Base-by-base conservation (phyloP, 2,329 filamentous ascomycete genomes). In the Clarireedia homoeocarpa region DNA sequence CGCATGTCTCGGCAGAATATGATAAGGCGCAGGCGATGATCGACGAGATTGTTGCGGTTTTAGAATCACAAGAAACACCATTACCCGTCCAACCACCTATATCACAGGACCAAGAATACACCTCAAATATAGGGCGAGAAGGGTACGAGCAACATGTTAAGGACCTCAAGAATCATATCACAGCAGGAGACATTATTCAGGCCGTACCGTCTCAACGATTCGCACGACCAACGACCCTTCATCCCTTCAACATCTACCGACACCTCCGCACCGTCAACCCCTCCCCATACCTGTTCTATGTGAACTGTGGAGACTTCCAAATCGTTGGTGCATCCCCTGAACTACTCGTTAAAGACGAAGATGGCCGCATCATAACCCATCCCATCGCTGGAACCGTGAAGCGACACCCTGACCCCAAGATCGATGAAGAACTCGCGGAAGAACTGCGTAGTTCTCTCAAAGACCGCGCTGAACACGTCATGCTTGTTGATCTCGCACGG, bases 201-300 rank as follows among this genome's bases (percentile, higher is more conserved):
- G 90, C 91, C 0, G 94, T 99, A 15, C 94, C 94, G 1, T 96
- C 91, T 44, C 94, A 99, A 74, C 84, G 94, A 52, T 89, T 97
- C 69, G 86, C 91, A 6, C 83, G 92, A 27, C 91, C 91, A 14
- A 99, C 94, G 2, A 84, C 83, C 55, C 77, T 99, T 45, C 94
- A 99, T 71, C 92, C 94, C 0, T 99, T 97, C 79, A 99, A 97
- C 76, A 89, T 99, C 66, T 99, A 97, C 78, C 85, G 92, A 54
- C 90, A 96, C 70, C 80, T 99, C 39, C 89, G 94, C 60, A 96
- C 90, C n/a, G 89, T 97, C 67, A 99, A 99, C 70, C 94, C 94
- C 0, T 96, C 91, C 7, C 94, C 94, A 0, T 99, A 99, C 73
- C 83, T 99, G 38, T 99, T 99, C 77, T 99, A 91, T 74, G 83